Base-by-base conservation (phyloP, 2,329 filamentous ascomycete species). In the Pseudopithomyces maydicus region DNA sequence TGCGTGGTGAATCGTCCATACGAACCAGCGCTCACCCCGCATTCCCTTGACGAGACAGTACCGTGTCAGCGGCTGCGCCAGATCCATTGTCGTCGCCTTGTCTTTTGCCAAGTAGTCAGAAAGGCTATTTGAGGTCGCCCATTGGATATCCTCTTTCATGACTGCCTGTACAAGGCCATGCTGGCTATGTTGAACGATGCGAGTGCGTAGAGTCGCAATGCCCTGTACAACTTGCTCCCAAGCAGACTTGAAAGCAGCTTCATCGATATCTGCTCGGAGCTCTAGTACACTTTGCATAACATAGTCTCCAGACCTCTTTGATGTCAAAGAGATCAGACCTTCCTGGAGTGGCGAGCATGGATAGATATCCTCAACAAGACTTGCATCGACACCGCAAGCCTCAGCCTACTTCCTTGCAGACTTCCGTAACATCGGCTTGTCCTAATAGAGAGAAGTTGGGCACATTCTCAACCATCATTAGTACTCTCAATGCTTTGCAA, bases 241-340 rank as follows among this genome's bases (percentile, higher is more conserved):
- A 3, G 49, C 49, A 15, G 23, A 19, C 12, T 43, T 42, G 15
- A 42, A 43, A 15, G 36, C 36, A 7, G 32, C 6, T 3, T 29
- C 10, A 35, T 42, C 23, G 17, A 44, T 44, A 17, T 29, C 12
- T 14, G 20, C 6, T 8, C 8, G 15, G 3, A 53, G 17, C 12
- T 35, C n/a, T 6, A 29, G 32, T 6, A 52, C 39, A 6, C 22
- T 10, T 7, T n/a, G 38, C 2, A 80, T 82, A 2, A 85, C 77
- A 41, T 85, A 86, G 0, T 81, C 79, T 42, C 81, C 82, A 35
- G 77, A 77, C 29, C 81, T 75, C 64, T 82, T 14, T 11, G 12
- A 17, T 17, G 35, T 38, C 5, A 17, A 5, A 4, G 35, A 14
- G 12, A 38, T 14, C 35, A 38, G 5, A 14, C 35, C n/a, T 38